Conservation (phyloP, 169 alveolate species). For the Amoebophrya sp. region DNA sequence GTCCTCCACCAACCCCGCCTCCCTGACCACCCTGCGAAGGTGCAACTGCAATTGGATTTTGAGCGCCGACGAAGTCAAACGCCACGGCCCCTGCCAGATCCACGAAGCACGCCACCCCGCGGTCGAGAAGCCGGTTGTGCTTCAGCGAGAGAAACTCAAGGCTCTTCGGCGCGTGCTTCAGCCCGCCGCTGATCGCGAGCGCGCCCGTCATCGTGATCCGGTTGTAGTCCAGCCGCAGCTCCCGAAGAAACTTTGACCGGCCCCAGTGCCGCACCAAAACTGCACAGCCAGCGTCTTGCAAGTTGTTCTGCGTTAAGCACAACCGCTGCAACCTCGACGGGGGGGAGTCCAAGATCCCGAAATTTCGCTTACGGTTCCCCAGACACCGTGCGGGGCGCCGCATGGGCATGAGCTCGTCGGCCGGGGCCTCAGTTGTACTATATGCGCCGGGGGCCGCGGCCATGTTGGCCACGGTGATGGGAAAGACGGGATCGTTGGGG, state of each 20-base stretch:
- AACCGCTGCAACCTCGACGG: background rate
- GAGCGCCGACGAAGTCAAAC: no score
- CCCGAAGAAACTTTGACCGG: background rate
- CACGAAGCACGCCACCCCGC: background rate
- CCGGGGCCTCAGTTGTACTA: no score
- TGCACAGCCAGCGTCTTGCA: background rate
- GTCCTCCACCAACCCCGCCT: no score
- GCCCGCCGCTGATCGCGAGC: background rate
- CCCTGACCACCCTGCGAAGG: no score
- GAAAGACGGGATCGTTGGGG: no score
- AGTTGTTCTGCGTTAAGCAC: background rate
- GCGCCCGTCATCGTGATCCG: background rate
- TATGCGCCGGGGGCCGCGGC: no score
- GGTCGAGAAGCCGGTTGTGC: background rate
- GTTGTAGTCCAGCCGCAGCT: background rate
- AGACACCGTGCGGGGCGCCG: no score
- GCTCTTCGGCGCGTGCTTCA: background rate
- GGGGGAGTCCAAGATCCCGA: background rate
- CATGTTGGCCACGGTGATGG: no score
- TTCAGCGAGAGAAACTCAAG: background rate
- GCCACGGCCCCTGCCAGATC: no score
- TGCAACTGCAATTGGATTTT: no score
- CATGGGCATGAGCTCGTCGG: no score
- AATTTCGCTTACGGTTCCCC: no score
- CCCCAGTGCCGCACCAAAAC: background rate